Base-by-base conservation (phyloP, 331 rosid species). In the Acacia concinna region DNA sequence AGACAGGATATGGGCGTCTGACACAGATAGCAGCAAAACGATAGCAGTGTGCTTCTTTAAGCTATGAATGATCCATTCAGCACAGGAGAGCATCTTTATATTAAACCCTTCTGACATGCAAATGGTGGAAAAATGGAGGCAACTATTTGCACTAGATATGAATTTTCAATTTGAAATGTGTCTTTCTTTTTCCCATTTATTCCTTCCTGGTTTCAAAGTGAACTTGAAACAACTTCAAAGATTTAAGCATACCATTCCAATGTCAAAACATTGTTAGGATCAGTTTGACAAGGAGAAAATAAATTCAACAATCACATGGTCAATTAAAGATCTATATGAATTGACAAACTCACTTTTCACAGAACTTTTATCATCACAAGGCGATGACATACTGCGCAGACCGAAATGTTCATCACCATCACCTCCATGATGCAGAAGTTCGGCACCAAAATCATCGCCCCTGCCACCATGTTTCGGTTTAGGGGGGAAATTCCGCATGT, bases 401-500 rank as follows among this genome's bases (percentile, higher is more conserved):
- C 88, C 89, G 78, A 90, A 86, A 72, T 82, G 89, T 80, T 90
- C 92, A 66, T 87, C 90, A 47, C 90, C 89, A 38, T 92, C 94
- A 81, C 38, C 56, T 68, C 35, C 52, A 41, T 69, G 74, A 69
- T 88, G 92, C 79, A 84, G 57, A 76, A 84, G 94, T 64, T 91
- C 97, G 25, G 82, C 49, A 27, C 91, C 74, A 64, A 86, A 81
- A 70, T 87, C 97, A 51, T 86, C 94, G 72, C 62, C 84, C 90
- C 86, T 89, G 68, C 74, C 80, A 78, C 79, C 73, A 83, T 86
- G 69, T 88, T 93, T 96, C 66, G 76, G 84, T 83, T 93, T 91
- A 83, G 79, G 88, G 65, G 92, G 81, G 78, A 87, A 89, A 23
- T 60, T 82, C 73, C 84, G 35, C 56, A 69, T 43, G 28, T 43